These are phyloP conservation scores for Coniferiporia weirii DNA, from an alignment of 1,284 basidiomycete species.

Conservation along the genomic window DNA sequence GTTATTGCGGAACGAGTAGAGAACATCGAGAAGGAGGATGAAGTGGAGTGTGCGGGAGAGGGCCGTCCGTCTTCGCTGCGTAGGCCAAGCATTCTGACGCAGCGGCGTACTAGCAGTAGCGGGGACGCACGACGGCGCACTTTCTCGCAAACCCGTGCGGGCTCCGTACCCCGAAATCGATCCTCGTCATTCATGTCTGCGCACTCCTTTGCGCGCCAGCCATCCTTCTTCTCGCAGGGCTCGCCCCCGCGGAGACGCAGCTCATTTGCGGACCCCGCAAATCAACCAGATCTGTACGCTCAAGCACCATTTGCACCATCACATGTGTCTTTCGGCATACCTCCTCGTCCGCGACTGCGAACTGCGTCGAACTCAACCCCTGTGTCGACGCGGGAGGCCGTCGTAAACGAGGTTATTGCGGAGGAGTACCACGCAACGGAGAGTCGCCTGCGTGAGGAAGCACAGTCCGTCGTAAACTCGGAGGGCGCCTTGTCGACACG, in stretches of 20 bases:
- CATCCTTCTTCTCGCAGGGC: conserved; percentile 1
- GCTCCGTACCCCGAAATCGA: conserved; percentile 31
- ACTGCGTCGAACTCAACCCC: conserved; percentile 22
- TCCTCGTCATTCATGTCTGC: conserved; percentile 37
- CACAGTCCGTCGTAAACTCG: conserved; percentile 35
- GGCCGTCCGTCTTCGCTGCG: conserved; percentile 18
- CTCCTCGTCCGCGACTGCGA: not conserved
- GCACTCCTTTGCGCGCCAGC: conserved; percentile 18
- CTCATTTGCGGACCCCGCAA: not conserved
- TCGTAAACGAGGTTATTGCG: conserved; percentile 58
- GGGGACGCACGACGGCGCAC: conserved; percentile 4
- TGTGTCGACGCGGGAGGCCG: conserved; percentile 50
- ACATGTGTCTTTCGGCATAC: conserved; percentile 6
- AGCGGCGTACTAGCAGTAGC: conserved; percentile 20
- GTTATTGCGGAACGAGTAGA: conserved; percentile 50
- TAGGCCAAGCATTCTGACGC: conserved; percentile 12
- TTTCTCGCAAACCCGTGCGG: conserved; percentile 6
- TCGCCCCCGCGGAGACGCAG: not conserved
- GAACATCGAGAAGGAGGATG: conserved; percentile 35
- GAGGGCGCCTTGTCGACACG: conserved; percentile 6
- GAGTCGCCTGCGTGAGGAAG: conserved; percentile 48
- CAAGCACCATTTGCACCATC: conserved; percentile 4
- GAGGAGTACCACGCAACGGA: conserved; percentile 58
- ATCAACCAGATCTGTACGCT: not conserved
- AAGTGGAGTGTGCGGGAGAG: conserved; percentile 38